phyloP scores from a whole-genome alignment of 306 rosid genomes.

The Abrus pulchellus region DNA sequence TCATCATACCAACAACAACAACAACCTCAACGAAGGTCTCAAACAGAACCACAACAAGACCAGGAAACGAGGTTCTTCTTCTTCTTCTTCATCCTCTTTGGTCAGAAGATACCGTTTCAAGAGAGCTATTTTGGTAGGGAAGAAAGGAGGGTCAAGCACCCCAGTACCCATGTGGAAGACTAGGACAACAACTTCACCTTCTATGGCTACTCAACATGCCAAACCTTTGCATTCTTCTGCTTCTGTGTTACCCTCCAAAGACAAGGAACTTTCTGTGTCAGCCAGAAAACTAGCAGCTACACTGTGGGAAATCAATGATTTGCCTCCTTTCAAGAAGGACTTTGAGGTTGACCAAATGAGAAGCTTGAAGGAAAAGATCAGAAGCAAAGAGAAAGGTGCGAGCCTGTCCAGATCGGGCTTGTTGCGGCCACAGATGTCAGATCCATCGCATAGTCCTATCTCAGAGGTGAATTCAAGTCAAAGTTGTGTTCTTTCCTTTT shows the following conservation, averaged over 20 bases:
- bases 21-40: conserved; percentile 9
- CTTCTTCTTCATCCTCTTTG: conserved; percentile 56
- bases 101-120: conserved; percentile 53
- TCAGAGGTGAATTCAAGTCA: conserved; percentile 66
- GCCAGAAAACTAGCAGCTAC: conserved; percentile 87
- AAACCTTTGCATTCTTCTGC: conserved; percentile 44
- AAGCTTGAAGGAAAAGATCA: conserved; percentile 33
- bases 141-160: conserved; percentile 68
- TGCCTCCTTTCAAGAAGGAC: conserved; percentile 56
- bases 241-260: conserved; percentile 54
- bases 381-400: conserved; percentile 50
- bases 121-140: conserved; percentile 56
- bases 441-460: conserved; percentile 68
- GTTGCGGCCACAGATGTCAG: conserved; percentile 61
- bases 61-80: conserved; percentile 61
- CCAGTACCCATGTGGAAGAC: conserved; percentile 84
- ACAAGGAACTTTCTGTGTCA: conserved; percentile 64
- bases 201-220: conserved; percentile 21
- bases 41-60: conserved; percentile 43
- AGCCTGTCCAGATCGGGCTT: conserved; percentile 56
- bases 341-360: conserved; percentile 48
- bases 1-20: conserved; percentile 39
- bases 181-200: conserved; percentile 44
- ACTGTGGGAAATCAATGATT: conserved; percentile 79
- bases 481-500: neutral